These are phyloP conservation scores for Trametes meyenii DNA, from an alignment of 768 basidiomycete genomes.

Conservation along the genomic window DNA sequence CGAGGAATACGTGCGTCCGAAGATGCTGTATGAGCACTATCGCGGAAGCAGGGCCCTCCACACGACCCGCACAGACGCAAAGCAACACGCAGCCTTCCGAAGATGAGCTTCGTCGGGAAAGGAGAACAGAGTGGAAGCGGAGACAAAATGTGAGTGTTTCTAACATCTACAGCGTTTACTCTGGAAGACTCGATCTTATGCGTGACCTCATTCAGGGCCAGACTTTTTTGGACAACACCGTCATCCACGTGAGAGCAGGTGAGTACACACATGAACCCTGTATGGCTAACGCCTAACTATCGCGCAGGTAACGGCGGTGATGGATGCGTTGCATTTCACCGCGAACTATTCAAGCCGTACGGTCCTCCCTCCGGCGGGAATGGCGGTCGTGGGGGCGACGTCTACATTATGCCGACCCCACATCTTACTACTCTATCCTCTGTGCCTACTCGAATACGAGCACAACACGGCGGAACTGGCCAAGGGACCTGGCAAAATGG, in stretches of 20 bases:
- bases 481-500: constrained; percentile 90
- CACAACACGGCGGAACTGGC: constrained; percentile 68
- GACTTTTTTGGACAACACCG: constrained; percentile 78
- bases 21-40: constrained; percentile 6
- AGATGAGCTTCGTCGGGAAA: constrained; percentile 41
- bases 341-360: constrained; percentile 81
- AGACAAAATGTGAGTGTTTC: constrained; percentile 60
- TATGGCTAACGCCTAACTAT: background rate
- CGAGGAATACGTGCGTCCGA: background rate
- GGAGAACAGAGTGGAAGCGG: constrained; percentile 76
- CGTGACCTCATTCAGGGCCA: constrained; percentile 54
- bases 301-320: constrained; percentile 81
- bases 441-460: constrained; percentile 69
- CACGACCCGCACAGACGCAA: background rate
- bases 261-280: constrained; percentile 20
- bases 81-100: background rate
- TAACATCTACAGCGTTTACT: background rate
- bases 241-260: constrained; percentile 82
- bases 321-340: constrained; percentile 91
- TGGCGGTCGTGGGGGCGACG: constrained; percentile 86
- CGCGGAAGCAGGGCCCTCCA: constrained; percentile 12
- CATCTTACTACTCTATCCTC: constrained; percentile 77
- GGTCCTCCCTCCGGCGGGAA: constrained; percentile 94
- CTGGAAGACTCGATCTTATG: too few relatives aligned
- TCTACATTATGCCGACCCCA: constrained; percentile 81